Evolutionary conservation across 176 grass and related monocot species (phyloP).

Genomic region (Rhynchospora tenuis): DNA sequence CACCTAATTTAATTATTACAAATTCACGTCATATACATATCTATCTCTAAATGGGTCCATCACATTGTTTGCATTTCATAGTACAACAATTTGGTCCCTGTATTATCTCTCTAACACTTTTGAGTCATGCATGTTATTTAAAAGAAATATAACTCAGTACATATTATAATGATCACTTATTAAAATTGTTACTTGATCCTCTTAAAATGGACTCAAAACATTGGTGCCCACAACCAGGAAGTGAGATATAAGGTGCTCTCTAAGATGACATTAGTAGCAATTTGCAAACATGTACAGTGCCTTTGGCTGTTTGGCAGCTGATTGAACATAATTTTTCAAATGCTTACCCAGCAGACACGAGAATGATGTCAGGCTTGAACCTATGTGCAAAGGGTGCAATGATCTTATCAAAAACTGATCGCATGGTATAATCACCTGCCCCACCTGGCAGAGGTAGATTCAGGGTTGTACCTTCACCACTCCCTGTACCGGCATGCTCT

Average conservation of each 20-base stretch:
- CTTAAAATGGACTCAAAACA: not conserved
- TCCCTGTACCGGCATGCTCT: slow-evolving; percentile 62
- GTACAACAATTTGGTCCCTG: too few species aligned
- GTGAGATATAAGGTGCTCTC: not conserved
- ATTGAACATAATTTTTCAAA: not conserved
- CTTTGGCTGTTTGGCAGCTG: not conserved
- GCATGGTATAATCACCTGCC: slow-evolving; percentile 76
- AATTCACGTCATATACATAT: too few species aligned
- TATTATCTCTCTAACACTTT: too few species aligned
- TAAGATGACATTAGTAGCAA: not conserved
- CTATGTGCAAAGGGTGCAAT: slow-evolving; percentile 73
- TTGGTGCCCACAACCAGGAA: not conserved
- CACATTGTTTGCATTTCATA: too few species aligned
- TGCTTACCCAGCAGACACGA: slow-evolving; percentile 83
- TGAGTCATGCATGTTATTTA: too few species aligned
- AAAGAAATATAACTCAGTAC: too few species aligned
- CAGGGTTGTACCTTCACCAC: slow-evolving; percentile 70
- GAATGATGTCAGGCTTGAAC: slow-evolving; percentile 89
- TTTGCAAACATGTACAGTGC: slow-evolving; percentile 12
- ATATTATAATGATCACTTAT: too few species aligned
- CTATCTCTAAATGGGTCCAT: too few species aligned
- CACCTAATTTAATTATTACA: too few species aligned
- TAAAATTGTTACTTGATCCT: not conserved
- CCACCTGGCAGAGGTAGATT: slow-evolving; percentile 88
- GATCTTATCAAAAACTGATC: slow-evolving; percentile 68